Evolutionary conservation across 2,329 filamentous ascomycete genomes (phyloP).

Genomic region (Colletotrichum sp.): DNA sequence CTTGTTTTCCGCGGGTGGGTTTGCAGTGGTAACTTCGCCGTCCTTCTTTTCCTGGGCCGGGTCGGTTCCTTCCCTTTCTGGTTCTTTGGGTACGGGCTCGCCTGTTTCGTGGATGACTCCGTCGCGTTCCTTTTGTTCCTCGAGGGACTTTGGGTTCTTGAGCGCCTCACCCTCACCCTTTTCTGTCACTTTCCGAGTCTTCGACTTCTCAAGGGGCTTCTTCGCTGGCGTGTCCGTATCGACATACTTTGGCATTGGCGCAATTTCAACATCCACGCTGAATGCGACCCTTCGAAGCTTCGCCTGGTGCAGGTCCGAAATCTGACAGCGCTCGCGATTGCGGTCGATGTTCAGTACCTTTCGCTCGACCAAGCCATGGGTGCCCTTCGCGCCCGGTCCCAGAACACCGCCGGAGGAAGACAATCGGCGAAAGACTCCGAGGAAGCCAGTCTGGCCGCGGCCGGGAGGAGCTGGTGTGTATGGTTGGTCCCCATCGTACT

Average conservation of each 20-base stretch:
- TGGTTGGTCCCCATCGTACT: conserved; percentile 64
- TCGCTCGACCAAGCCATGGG: conserved; percentile 77
- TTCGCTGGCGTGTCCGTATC: conserved; percentile 56
- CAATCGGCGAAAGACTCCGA: conserved; percentile 82
- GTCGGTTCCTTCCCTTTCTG: conserved; percentile 38
- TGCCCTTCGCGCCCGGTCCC: conserved; percentile 49
- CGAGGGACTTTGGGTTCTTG: conserved; percentile 66
- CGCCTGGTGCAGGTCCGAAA: conserved; percentile 77
- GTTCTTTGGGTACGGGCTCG: conserved; percentile 42
- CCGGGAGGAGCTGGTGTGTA: conserved; percentile 79
- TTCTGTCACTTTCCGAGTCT: conserved; percentile 68
- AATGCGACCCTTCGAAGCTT: conserved; percentile 91
- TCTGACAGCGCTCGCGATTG: conserved; percentile 76
- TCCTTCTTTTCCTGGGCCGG: conserved; percentile 24
- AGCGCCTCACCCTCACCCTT: conserved; percentile 76
- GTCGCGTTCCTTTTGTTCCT: conserved; percentile 59
- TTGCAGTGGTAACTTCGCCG: conserved; percentile 24
- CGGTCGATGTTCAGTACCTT: conserved; percentile 84
- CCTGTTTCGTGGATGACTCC: conserved; percentile 43
- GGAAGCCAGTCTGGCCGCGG: conserved; percentile 69
- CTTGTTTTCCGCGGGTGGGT: conserved; percentile 27
- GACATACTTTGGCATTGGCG: conserved; percentile 78
- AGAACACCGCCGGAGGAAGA: conserved; percentile 68
- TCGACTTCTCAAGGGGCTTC: conserved; percentile 49
- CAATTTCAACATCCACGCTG: conserved; percentile 96